Evolutionary conservation across 2,329 filamentous ascomycete species (phyloP).

Genomic region (Lasiodiplodia sp.): DNA sequence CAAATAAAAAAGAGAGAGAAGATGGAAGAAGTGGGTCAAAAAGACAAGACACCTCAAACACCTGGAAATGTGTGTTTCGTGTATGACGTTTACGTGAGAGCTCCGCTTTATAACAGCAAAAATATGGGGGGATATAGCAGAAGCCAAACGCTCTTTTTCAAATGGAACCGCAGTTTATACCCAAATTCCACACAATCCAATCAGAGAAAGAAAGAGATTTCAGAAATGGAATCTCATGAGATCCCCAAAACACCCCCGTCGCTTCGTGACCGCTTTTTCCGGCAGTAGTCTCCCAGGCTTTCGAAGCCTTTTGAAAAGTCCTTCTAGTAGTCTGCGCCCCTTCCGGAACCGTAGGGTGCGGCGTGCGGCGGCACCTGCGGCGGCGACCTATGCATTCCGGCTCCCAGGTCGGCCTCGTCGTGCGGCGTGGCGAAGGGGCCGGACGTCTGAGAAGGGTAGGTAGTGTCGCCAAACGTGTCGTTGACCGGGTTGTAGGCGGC

Average conservation of each 20-base stretch:
- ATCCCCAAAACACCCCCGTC: neutral
- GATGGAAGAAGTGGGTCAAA: neutral
- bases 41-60: conserved; percentile 15
- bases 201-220: neutral
- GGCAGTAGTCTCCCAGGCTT: neutral
- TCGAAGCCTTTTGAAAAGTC: neutral
- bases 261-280: no score
- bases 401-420: conserved; percentile 40
- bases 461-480: conserved; percentile 43
- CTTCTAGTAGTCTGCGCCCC: conserved; percentile 13
- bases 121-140: neutral
- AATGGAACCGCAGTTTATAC: neutral
- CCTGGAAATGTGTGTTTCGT: conserved; percentile 18
- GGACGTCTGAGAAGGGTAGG: conserved; percentile 42
- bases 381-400: conserved; percentile 34
- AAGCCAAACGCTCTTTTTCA: conserved; percentile 4
- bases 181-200: neutral
- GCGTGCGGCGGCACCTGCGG: conserved; percentile 30
- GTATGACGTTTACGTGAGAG: conserved; percentile 14
- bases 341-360: conserved; percentile 22
- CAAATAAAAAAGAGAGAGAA: neutral
- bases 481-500: conserved; percentile 44
- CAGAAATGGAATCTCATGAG: neutral
- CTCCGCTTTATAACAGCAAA: neutral
- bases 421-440: conserved; percentile 30